phyloP scores from a whole-genome alignment of 2,329 filamentous ascomycete genomes.

The Diaporthe citrichinensis region DNA sequence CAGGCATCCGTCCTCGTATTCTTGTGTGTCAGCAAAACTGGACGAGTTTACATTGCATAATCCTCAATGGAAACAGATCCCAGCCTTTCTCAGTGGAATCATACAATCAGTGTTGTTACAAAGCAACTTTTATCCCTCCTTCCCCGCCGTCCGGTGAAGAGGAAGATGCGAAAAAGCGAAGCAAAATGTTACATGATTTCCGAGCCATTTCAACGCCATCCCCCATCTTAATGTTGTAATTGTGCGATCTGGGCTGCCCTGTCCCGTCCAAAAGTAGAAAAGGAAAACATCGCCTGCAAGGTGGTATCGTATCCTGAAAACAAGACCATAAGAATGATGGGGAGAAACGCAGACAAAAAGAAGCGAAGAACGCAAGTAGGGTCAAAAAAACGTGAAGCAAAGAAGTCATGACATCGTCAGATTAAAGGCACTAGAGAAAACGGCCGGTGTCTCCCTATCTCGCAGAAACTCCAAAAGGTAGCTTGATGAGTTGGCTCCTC shows the following conservation, averaged over 20 bases:
- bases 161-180: slow-evolving; percentile 6
- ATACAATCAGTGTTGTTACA: slow-evolving; percentile 31
- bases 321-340: slow-evolving; percentile 16
- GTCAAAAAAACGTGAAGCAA: slow-evolving; percentile 16
- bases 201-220: slow-evolving; percentile 20
- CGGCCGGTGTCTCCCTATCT: background rate
- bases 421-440: slow-evolving; percentile 28
- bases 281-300: slow-evolving; percentile 18
- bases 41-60: slow-evolving; percentile 1
- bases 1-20: slow-evolving; percentile 1
- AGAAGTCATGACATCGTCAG: slow-evolving; percentile 23
- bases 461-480: slow-evolving; percentile 1
- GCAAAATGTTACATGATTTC: slow-evolving; percentile 15
- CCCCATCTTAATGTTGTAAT: slow-evolving; percentile 19
- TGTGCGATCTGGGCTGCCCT: background rate
- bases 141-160: slow-evolving; percentile 2
- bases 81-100: slow-evolving; percentile 23
- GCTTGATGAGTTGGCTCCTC: slow-evolving; percentile 43
- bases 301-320: slow-evolving; percentile 34
- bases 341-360: background rate
- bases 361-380: background rate
- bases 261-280: slow-evolving; percentile 13
- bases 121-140: background rate
- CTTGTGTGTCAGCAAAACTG: slow-evolving; percentile 6
- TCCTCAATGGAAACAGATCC: slow-evolving; percentile 25